Base-by-base conservation (phyloP, 768 basidiomycete genomes). In the Rhizopogon vesiculosus region DNA sequence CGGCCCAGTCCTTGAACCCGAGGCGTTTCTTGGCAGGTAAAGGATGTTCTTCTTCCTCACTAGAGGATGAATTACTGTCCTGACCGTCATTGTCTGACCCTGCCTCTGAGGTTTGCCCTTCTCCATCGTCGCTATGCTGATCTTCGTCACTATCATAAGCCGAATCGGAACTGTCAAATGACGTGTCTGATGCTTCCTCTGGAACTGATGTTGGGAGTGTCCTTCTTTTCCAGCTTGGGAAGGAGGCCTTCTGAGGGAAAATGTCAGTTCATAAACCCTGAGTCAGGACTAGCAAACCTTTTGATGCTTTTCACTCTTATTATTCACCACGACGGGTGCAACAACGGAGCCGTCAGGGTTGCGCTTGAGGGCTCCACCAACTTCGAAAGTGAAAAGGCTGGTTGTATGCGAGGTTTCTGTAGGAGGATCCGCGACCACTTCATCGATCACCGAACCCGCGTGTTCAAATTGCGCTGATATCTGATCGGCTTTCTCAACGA, bases 1-100 rank as follows among this genome's bases (percentile, higher is more conserved):
- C 66, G 0, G 94, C 95, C 95, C 95, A 97, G 41, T 85, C 78
- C 67, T 97, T 97, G 80, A 97, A 98, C 7, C 82, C 80, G 3
- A 73, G 62, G 29, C 67, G 65, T 57, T 76, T 83, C 62, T 72
- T 77, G 49, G 61, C 68, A 51, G 60, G 64, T 22, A 61, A 58
- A 15, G 63, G 61, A 13, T 59, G 25, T 25, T 66, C 62, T 5
- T 67, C 59, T n/a, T 56, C 59, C 9, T 50, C 54, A 19, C 62
- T 59, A 33, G 58, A 64, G 10, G 60, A 63, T 22, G 19, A 10
- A 19, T 29, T 16, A 35, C 49, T 38, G 12, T 57, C 56, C 3
- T 57, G 53, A 9, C 41, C 57, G 18, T 59, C 56, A 28, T 64
- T 58, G 3, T 60, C 63, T 28, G 64, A 69, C 25, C 62, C 49